phyloP scores from a whole-genome alignment of 2,329 filamentous ascomycete species.

The Calycina herbarum region DNA sequence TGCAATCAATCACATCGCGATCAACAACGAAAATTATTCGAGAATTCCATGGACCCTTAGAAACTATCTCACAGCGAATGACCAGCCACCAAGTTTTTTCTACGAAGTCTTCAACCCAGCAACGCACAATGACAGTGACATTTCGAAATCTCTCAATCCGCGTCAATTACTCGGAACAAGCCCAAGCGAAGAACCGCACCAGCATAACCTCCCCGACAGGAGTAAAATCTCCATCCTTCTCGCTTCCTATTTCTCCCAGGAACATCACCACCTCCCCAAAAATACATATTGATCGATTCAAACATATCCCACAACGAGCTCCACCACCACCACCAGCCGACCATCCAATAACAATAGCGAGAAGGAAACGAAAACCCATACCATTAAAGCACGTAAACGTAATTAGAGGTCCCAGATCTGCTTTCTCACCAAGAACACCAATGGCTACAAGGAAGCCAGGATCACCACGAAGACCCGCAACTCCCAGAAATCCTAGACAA shows the following conservation, averaged over 20 bases:
- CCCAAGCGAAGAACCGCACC: background rate
- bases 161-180: background rate
- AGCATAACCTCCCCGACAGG: constrained; percentile 8
- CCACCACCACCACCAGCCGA: background rate
- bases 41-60: background rate
- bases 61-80: background rate
- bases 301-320: background rate
- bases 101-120: background rate
- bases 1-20: background rate
- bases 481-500: background rate
- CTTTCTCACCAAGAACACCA: background rate
- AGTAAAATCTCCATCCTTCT: background rate
- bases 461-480: background rate
- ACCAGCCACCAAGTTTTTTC: background rate
- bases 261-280: background rate
- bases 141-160: background rate
- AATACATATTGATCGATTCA: background rate
- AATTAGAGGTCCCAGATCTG: background rate
- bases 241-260: background rate
- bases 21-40: background rate
- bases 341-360: no score
- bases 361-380: background rate
- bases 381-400: background rate
- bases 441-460: background rate
- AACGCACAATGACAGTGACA: background rate